Evolutionary conservation across 1,139 yeast species (phyloP).

Genomic region (Suhomyces anneliseae): DNA sequence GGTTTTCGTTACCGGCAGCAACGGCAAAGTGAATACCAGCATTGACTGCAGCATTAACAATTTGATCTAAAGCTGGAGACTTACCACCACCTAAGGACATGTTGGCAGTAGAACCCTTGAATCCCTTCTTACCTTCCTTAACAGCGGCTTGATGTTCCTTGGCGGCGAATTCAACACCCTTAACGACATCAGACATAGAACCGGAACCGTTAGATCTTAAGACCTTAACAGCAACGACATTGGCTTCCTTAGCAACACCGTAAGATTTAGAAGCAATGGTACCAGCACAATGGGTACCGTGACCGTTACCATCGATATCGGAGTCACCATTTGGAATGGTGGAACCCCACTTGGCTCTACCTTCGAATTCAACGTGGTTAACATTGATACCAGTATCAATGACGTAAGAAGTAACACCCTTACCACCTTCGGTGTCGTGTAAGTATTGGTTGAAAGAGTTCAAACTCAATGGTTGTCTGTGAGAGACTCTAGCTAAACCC

Average conservation of each 20-base stretch:
- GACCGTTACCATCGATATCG: slow-evolving; percentile 91
- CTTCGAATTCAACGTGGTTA: slow-evolving; percentile 79
- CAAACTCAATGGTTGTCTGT: slow-evolving; percentile 72
- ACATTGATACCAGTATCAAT: slow-evolving; percentile 91
- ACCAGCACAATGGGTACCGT: slow-evolving; percentile 91
- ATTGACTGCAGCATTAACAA: slow-evolving; percentile 79
- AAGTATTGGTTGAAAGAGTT: slow-evolving; percentile 84
- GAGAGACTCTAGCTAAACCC: slow-evolving; percentile 95
- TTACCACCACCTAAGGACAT: slow-evolving; percentile 91
- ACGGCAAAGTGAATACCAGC: slow-evolving; percentile 84
- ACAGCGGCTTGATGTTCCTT: slow-evolving; percentile 60
- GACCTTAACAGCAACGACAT: slow-evolving; percentile 75
- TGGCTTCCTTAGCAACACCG: slow-evolving; percentile 79
- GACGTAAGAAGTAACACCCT: slow-evolving; percentile 89
- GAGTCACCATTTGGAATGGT: slow-evolving; percentile 83
- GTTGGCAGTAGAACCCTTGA: slow-evolving; percentile 85
- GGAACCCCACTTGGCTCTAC: slow-evolving; percentile 93
- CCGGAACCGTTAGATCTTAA: slow-evolving; percentile 78
- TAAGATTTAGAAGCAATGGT: slow-evolving; percentile 71
- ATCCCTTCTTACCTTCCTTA: slow-evolving; percentile 58
- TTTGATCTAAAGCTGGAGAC: slow-evolving; percentile 77
- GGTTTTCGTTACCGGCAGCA: slow-evolving; percentile 87
- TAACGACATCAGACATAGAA: slow-evolving; percentile 75
- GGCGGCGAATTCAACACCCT: slow-evolving; percentile 80
- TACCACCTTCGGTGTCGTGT: slow-evolving; percentile 81